Conservation (phyloP, 306 rosid genomes). For the Trifolium pratense region DNA sequence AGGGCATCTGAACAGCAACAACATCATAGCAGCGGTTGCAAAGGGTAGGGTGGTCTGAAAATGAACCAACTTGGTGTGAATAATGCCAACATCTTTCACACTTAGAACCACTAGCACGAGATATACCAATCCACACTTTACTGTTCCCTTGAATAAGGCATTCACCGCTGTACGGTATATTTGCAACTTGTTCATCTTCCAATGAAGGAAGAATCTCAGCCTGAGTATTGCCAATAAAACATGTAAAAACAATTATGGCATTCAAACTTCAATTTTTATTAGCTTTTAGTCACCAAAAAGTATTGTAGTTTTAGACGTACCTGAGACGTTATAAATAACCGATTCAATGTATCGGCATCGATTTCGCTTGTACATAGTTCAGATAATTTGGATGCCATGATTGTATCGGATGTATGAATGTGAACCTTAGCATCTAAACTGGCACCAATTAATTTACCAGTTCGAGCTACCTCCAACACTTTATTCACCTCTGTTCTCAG, state of each 20-base stretch:
- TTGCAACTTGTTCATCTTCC: conserved; percentile 52
- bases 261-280: not conserved
- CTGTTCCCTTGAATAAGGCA: conserved; percentile 72
- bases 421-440: conserved; percentile 94
- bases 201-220: conserved; percentile 71
- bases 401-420: conserved; percentile 61
- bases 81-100: conserved; percentile 96
- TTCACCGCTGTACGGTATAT: conserved; percentile 69
- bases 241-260: not conserved
- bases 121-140: conserved; percentile 84
- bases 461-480: conserved; percentile 86
- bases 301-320: conserved; percentile 46
- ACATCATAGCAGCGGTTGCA: conserved; percentile 80
- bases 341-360: conserved; percentile 75
- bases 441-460: conserved; percentile 79
- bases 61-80: conserved; percentile 72
- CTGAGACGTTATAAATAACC: conserved; percentile 90
- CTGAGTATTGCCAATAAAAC: conserved; percentile 53
- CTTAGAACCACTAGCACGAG: conserved; percentile 82
- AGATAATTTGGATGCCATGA: conserved; percentile 64
- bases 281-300: conserved; percentile 9
- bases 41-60: conserved; percentile 68
- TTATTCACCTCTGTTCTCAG: conserved; percentile 91
- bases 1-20: conserved; percentile 47
- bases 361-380: conserved; percentile 64